Percentiles rank a stretch among this genome's conserved stretches.
These are phyloP conservation scores for Fusarium kyushuense DNA, from an alignment of 2,329 filamentous ascomycete species.

Conservation along the genomic window DNA sequence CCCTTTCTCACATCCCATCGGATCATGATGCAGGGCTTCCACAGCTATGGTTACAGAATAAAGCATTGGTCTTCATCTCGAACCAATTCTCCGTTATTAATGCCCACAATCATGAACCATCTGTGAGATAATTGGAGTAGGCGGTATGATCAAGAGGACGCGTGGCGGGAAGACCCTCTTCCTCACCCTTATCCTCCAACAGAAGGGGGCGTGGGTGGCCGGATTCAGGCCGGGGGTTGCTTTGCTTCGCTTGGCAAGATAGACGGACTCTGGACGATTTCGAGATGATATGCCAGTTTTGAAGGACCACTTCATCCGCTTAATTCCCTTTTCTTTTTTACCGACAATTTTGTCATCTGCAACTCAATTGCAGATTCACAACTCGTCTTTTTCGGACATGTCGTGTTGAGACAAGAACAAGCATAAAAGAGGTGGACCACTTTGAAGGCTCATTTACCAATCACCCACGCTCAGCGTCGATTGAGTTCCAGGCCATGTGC, in stretches of 20 bases:
- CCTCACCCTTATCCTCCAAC: constrained; percentile 13
- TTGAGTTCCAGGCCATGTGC: constrained; percentile 21
- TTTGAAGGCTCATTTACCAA: constrained; percentile 38
- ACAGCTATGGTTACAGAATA: constrained; percentile 27
- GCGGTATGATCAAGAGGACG: constrained; percentile 38
- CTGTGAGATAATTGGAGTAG: constrained; percentile 27
- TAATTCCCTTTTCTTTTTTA: not conserved
- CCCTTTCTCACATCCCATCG: constrained; percentile 3
- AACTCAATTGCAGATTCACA: not conserved
- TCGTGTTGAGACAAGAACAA: constrained; percentile 27
- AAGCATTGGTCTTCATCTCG: constrained; percentile 25
- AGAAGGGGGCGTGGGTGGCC: constrained; percentile 31
- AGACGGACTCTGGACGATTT: constrained; percentile 16
- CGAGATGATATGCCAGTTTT: constrained; percentile 3
- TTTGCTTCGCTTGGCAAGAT: constrained; percentile 16
- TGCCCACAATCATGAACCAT: constrained; percentile 16
- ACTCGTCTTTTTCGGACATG: constrained; percentile 19
- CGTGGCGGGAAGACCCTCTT: constrained; percentile 44
- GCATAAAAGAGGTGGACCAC: constrained; percentile 34
- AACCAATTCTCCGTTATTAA: constrained; percentile 22
- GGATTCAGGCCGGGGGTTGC: constrained; percentile 11
- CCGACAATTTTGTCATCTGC: not conserved
- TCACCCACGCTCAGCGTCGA: constrained; percentile 6
- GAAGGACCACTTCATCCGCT: not conserved
- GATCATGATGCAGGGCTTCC: constrained; percentile 18